Conservation (phyloP, 352 stramenopile genomes). For the Pythium brachiatum region DNA sequence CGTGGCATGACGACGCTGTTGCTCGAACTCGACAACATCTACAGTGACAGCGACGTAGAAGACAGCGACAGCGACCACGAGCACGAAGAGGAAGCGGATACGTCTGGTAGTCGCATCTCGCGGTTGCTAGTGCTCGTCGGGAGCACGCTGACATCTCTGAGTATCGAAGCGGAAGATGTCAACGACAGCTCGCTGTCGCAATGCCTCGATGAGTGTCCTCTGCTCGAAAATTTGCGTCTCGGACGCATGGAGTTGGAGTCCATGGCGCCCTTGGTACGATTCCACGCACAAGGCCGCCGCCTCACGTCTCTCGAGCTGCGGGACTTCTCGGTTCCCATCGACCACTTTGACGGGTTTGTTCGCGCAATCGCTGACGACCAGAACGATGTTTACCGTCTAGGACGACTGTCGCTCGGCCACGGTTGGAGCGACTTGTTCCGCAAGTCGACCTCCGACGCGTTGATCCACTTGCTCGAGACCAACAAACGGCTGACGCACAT, state of each 20-base stretch:
- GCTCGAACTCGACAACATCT: background rate
- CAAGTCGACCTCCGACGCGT: background rate
- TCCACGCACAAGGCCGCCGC: background rate
- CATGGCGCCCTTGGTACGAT: background rate
- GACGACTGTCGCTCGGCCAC: background rate
- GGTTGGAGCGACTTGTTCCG: background rate
- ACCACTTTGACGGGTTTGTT: background rate
- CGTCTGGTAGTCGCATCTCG: background rate
- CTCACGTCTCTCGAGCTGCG: background rate
- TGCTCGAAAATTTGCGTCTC: background rate
- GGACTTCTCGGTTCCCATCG: background rate
- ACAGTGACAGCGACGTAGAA: no score
- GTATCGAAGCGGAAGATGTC: background rate
- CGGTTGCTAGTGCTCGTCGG: background rate
- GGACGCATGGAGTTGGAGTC: background rate
- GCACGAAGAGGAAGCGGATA: background rate
- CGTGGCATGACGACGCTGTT: background rate
- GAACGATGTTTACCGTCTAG: background rate
- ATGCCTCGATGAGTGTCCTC: background rate
- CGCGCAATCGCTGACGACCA: background rate
- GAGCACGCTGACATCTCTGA: background rate
- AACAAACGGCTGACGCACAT: background rate
- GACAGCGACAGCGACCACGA: no score
- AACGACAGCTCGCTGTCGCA: background rate
- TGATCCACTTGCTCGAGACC: background rate